phyloP scores from a whole-genome alignment of 352 stramenopile species.

The Globisporangium iwayamae region DNA sequence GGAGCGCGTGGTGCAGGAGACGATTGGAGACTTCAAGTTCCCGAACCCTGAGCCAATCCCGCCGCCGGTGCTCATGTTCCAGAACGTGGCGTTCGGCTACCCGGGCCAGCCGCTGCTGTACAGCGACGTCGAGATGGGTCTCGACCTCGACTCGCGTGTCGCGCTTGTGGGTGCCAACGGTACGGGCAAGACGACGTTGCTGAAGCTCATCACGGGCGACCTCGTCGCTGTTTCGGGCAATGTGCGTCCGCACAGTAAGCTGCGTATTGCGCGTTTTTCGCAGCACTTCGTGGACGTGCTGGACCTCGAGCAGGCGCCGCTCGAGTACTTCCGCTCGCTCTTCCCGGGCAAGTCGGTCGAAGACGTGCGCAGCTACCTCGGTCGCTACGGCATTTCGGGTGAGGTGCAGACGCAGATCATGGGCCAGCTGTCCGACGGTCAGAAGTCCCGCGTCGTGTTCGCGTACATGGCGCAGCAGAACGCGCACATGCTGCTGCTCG shows the following conservation, averaged over 20 bases:
- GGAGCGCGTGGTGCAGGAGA: constrained; percentile 91
- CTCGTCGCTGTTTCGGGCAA: constrained; percentile 92
- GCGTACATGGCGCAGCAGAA: constrained; percentile 96
- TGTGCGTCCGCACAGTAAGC: constrained; percentile 94
- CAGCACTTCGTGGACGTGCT: constrained; percentile 99
- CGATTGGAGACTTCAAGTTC: constrained; percentile 94
- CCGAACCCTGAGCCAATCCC: constrained; percentile 93
- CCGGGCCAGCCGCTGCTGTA: constrained; percentile 91
- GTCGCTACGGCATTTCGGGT: constrained; percentile 94
- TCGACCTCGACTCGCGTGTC: constrained; percentile 97
- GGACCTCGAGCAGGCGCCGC: constrained; percentile 91
- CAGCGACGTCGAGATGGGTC: constrained; percentile 91
- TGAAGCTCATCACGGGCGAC: constrained; percentile 98
- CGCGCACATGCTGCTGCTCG: constrained; percentile 94
- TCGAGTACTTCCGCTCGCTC: constrained; percentile 96
- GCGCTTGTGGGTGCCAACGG: constrained; percentile 97
- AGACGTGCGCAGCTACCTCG: constrained; percentile 94
- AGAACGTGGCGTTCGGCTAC: constrained; percentile 97
- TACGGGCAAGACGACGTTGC: constrained; percentile 95
- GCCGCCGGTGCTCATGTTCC: constrained; percentile 96
- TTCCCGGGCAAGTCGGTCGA: constrained; percentile 94
- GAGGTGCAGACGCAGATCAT: constrained; percentile 97
- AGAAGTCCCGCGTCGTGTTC: constrained; percentile 98
- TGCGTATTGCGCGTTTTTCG: constrained; percentile 96
- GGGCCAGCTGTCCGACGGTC: constrained; percentile 93